phyloP scores from a whole-genome alignment of 1,284 basidiomycete species.

The Puccinia brachypodii region DNA sequence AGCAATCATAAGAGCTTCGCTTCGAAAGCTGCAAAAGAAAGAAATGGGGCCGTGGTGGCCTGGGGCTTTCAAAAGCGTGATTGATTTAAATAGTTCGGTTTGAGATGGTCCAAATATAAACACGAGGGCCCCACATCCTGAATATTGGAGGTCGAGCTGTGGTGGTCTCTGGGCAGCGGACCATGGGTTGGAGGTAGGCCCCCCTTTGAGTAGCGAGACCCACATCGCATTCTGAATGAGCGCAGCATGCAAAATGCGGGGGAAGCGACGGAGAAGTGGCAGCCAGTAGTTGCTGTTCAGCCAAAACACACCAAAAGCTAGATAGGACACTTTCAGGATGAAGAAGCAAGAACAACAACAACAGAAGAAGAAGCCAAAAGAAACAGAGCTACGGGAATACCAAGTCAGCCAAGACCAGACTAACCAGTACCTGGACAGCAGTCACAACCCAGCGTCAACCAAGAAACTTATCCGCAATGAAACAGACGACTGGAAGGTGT shows the following conservation, averaged over 20 bases:
- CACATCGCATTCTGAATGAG: not conserved
- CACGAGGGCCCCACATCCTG: too few species aligned
- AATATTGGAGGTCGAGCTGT: too few species aligned
- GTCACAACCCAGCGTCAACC: conserved; percentile 2
- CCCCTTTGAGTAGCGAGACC: not conserved
- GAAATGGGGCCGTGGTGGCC: too few species aligned
- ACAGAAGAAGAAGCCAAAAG: not conserved
- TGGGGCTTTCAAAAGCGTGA: too few species aligned
- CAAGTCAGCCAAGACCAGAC: conserved; percentile 23
- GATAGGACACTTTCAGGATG: not conserved
- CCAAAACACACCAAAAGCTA: not conserved
- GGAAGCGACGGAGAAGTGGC: too few species aligned
- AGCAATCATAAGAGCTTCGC: too few species aligned
- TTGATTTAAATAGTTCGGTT: too few species aligned
- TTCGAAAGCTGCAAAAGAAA: too few species aligned
- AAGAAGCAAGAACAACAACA: conserved; percentile 24
- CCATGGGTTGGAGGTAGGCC: not conserved
- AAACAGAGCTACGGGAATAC: conserved; percentile 8
- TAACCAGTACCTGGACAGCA: conserved; percentile 25
- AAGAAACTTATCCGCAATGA: conserved; percentile 32
- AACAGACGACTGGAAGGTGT: conserved; percentile 32
- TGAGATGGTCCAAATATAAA: too few species aligned
- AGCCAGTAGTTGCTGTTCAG: not conserved
- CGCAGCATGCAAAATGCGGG: not conserved
- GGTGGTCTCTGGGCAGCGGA: too few species aligned